phyloP scores from a whole-genome alignment of 2,329 filamentous ascomycete species.

The Ascochyta lentis region DNA sequence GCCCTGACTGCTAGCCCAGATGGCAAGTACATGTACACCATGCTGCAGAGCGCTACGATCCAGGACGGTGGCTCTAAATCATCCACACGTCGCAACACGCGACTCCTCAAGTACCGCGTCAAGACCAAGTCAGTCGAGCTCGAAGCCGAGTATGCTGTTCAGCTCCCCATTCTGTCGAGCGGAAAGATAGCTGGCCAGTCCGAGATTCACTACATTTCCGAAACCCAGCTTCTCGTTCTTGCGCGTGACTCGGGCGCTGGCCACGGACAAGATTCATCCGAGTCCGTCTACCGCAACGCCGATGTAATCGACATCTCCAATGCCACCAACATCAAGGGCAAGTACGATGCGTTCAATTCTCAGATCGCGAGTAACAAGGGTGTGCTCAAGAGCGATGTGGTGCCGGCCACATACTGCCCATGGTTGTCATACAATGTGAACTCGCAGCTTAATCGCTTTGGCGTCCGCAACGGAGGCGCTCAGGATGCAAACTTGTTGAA shows the following conservation, averaged over 20 bases:
- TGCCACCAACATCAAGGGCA: slow-evolving; percentile 66
- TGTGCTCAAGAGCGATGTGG: slow-evolving; percentile 61
- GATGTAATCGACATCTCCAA: slow-evolving; percentile 71
- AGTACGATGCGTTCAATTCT: slow-evolving; percentile 47
- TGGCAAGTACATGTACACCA: slow-evolving; percentile 67
- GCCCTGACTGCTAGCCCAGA: slow-evolving; percentile 69
- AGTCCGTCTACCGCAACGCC: slow-evolving; percentile 70
- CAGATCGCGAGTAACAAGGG: slow-evolving; percentile 60
- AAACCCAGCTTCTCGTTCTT: slow-evolving; percentile 71
- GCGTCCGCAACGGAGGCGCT: slow-evolving; percentile 70
- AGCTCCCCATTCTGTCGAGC: slow-evolving; percentile 64
- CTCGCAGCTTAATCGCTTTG: slow-evolving; percentile 68
- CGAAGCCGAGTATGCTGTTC: slow-evolving; percentile 69
- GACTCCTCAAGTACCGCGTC: slow-evolving; percentile 71
- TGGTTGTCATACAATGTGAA: slow-evolving; percentile 75
- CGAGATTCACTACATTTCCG: slow-evolving; percentile 69
- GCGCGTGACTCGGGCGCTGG: slow-evolving; percentile 69
- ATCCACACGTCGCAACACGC: slow-evolving; percentile 62
- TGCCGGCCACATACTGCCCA: slow-evolving; percentile 66
- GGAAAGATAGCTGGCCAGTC: slow-evolving; percentile 69
- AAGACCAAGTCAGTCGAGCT: slow-evolving; percentile 56
- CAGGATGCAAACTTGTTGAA: slow-evolving; percentile 68
- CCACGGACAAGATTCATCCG: slow-evolving; percentile 59
- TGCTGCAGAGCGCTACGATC: slow-evolving; percentile 68
- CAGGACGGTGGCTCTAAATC: slow-evolving; percentile 61